Percentiles rank a stretch among this genome's conserved stretches.
phyloP scores from a whole-genome alignment of 768 basidiomycete genomes.

The Tremella mesenterica region DNA sequence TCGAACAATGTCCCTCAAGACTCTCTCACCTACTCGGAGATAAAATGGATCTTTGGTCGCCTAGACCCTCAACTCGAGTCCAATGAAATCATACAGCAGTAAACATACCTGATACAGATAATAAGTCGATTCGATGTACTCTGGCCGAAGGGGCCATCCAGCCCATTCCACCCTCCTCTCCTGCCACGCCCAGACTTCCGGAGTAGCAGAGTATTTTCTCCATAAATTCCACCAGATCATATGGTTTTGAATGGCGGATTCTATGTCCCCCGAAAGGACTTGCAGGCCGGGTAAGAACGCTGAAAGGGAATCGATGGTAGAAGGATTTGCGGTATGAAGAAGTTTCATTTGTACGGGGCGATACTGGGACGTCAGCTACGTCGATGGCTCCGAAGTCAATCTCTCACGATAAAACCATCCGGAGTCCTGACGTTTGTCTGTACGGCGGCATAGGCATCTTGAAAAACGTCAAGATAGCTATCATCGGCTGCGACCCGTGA shows the following conservation, averaged over 20 bases:
- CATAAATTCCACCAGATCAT: conserved; percentile 88
- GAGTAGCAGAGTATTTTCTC: conserved; percentile 75
- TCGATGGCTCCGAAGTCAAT: not conserved
- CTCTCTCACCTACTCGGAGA: conserved; percentile 76
- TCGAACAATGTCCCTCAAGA: conserved; percentile 63
- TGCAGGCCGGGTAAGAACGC: conserved; percentile 98
- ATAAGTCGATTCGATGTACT: conserved; percentile 95
- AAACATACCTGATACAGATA: conserved; percentile 62
- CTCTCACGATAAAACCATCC: conserved; percentile 78
- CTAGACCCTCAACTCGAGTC: conserved; percentile 46
- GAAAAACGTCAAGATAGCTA: conserved; percentile 74
- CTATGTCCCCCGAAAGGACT: conserved; percentile 55
- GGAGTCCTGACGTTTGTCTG: conserved; percentile 74
- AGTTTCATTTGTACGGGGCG: conserved; percentile 70
- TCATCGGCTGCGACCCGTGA: conserved; percentile 54
- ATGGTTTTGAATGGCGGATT: conserved; percentile 87
- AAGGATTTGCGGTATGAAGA: conserved; percentile 60
- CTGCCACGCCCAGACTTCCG: conserved; percentile 83
- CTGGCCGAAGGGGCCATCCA: conserved; percentile 48
- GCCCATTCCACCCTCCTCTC: conserved; percentile 45
- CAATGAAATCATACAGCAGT: not conserved
- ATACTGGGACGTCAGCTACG: conserved; percentile 52
- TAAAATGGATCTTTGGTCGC: conserved; percentile 90
- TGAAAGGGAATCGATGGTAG: conserved; percentile 84
- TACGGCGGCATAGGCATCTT: conserved; percentile 68